A percentile compares a stretch with the other conserved stretches of the same genome.
Conservation (phyloP, 2,329 filamentous ascomycete species). For the Pseudocercospora crystallina region DNA sequence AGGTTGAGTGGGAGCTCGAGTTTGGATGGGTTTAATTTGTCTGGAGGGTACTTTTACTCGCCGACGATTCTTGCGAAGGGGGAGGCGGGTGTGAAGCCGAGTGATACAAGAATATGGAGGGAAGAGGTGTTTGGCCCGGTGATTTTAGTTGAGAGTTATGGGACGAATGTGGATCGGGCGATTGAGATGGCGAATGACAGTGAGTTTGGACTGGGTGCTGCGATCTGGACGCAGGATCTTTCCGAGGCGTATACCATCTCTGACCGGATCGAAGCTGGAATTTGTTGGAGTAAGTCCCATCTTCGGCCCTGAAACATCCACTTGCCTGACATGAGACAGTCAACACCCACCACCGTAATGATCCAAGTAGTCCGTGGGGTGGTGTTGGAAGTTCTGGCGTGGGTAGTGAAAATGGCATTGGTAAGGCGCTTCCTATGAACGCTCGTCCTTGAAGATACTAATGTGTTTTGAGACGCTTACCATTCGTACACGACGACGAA, state of each 20-base stretch:
- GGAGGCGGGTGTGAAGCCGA: neutral
- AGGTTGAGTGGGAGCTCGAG: conserved; percentile 50
- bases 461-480: conserved; percentile 40
- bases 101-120: conserved; percentile 42
- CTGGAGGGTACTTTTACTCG: conserved; percentile 52
- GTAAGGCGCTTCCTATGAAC: no score
- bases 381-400: conserved; percentile 63
- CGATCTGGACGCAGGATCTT: conserved; percentile 53
- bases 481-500: conserved; percentile 53
- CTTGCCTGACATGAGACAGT: conserved; percentile 20
- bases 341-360: conserved; percentile 66
- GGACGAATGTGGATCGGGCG: conserved; percentile 40
- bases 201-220: conserved; percentile 52
- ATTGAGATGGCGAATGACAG: conserved; percentile 51
- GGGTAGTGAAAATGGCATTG: conserved; percentile 70
- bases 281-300: conserved; percentile 56
- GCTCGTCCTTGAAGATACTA: no score
- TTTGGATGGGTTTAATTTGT: conserved; percentile 54
- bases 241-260: conserved; percentile 54
- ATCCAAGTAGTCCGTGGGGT: conserved; percentile 71
- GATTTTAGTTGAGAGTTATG: conserved; percentile 48
- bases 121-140: conserved; percentile 49
- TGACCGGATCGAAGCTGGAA: conserved; percentile 60
- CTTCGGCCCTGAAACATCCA: neutral
- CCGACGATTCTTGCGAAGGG: conserved; percentile 40